Evolutionary conservation across 306 rosid species (phyloP).

Genomic region (Casuarina equisetifolia): DNA sequence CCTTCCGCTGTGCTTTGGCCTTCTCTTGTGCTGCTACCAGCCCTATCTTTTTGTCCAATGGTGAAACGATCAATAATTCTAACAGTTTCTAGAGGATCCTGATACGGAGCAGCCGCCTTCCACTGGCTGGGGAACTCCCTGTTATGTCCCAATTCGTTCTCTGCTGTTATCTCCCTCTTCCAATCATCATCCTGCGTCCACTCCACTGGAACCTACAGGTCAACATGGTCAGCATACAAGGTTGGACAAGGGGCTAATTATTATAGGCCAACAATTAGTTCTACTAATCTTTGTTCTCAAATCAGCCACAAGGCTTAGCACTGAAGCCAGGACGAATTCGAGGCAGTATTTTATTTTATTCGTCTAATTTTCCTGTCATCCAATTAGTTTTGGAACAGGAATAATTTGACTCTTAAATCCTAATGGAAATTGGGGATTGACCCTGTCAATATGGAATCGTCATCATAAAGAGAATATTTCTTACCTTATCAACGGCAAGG

Average conservation of each 20-base stretch:
- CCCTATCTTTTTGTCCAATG: slow-evolving; percentile 44
- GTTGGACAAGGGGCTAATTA: background rate
- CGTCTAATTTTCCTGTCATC: too few species aligned
- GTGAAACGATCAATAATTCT: slow-evolving; percentile 80
- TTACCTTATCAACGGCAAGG: slow-evolving; percentile 86
- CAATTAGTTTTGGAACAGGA: too few species aligned
- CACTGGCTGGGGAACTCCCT: slow-evolving; percentile 53
- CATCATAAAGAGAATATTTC: background rate
- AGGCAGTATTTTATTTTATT: too few species aligned
- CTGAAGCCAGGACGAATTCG: too few species aligned
- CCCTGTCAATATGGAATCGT: too few species aligned
- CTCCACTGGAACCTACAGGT: slow-evolving; percentile 47
- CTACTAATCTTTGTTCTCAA: too few species aligned
- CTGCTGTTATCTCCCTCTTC: slow-evolving; percentile 29
- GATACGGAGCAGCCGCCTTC: slow-evolving; percentile 58
- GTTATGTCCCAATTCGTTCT: slow-evolving; percentile 36
- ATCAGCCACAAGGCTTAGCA: background rate
- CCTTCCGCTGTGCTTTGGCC: slow-evolving; percentile 18
- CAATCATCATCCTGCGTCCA: slow-evolving; percentile 56
- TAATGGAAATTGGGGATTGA: too few species aligned
- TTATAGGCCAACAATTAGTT: too few species aligned
- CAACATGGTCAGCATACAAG: background rate
- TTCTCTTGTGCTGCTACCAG: slow-evolving; percentile 14
- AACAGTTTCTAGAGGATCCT: slow-evolving; percentile 72
- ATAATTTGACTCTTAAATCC: too few species aligned